phyloP scores from a whole-genome alignment of 805 yeast genomes.

The Scheffersomyces coipomensis region DNA sequence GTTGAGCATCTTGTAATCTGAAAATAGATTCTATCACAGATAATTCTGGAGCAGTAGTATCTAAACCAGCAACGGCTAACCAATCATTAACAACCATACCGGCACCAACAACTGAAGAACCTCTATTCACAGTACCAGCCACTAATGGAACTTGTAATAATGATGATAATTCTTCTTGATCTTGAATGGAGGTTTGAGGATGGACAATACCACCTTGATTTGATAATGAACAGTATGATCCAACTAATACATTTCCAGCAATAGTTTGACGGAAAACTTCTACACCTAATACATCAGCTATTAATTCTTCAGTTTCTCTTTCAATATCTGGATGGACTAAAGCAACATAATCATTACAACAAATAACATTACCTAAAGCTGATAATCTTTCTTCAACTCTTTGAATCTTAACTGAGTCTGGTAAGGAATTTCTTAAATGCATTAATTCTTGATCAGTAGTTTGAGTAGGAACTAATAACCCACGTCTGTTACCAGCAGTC shows the following conservation, averaged over 20 bases:
- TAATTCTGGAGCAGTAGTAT: conserved; percentile 97
- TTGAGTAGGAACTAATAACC: conserved; percentile 93
- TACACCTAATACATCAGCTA: conserved; percentile 96
- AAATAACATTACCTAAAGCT: conserved; percentile 95
- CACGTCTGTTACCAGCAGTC: conserved; percentile 98
- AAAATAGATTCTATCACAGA: conserved; percentile 96
- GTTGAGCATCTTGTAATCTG: conserved; percentile 88
- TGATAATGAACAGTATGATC: conserved; percentile 90
- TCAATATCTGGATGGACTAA: conserved; percentile 98
- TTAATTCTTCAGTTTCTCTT: conserved; percentile 97
- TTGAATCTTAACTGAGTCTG: conserved; percentile 93
- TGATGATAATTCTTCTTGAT: conserved; percentile 96
- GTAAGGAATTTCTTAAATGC: conserved; percentile 94
- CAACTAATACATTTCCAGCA: conserved; percentile 96
- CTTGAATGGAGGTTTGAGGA: conserved; percentile 95
- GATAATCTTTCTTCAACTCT: conserved; percentile 97
- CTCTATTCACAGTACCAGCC: conserved; percentile 98
- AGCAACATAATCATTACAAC: conserved; percentile 99
- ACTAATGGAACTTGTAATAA: conserved; percentile 95
- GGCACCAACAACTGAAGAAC: conserved; percentile 96
- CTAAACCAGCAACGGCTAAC: conserved; percentile 94
- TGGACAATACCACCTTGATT: conserved; percentile 99
- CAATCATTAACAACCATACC: conserved; percentile 99
- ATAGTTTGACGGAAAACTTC: conserved; percentile 99
- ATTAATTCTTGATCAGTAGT: conserved; percentile 98